Conservation (phyloP, 441 rosid genomes). For the Melastoma candidum region DNA sequence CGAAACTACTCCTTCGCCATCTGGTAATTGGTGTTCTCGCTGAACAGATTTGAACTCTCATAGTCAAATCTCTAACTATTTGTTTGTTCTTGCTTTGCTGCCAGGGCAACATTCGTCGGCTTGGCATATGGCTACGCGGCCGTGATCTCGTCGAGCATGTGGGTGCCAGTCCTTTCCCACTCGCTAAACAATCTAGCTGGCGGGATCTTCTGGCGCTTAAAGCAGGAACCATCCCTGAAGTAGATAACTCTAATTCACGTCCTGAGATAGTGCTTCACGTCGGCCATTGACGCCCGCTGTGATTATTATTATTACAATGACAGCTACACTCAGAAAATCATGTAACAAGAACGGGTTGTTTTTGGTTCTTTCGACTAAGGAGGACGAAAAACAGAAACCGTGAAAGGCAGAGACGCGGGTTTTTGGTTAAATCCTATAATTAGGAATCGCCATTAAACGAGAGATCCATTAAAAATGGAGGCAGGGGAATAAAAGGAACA, state of each 20-base stretch:
- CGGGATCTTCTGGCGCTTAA: constrained; percentile 59
- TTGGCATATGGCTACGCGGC: constrained; percentile 64
- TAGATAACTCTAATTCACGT: constrained; percentile 4
- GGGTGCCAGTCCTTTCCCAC: no score
- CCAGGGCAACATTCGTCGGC: constrained; percentile 89
- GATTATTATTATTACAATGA: no score
- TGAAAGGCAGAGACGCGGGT: no score
- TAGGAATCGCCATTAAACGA: neutral
- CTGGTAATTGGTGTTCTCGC: constrained; percentile 39
- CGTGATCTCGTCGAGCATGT: constrained; percentile 12
- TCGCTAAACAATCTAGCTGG: constrained; percentile 70
- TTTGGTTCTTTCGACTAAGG: no score
- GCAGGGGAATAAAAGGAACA: no score
- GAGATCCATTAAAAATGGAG: neutral
- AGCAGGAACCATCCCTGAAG: constrained; percentile 25
- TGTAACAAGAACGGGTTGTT: no score
- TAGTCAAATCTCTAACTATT: neutral
- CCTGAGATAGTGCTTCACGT: no score
- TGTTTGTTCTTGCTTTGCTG: constrained; percentile 1
- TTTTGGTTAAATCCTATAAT: no score
- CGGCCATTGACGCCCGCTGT: neutral
- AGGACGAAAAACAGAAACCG: no score
- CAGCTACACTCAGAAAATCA: no score
- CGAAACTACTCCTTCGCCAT: constrained; percentile 77
- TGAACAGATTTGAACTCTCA: neutral